Evolutionary conservation across 345 rosid species (phyloP).

Genomic region (Fremontodendron californicum): DNA sequence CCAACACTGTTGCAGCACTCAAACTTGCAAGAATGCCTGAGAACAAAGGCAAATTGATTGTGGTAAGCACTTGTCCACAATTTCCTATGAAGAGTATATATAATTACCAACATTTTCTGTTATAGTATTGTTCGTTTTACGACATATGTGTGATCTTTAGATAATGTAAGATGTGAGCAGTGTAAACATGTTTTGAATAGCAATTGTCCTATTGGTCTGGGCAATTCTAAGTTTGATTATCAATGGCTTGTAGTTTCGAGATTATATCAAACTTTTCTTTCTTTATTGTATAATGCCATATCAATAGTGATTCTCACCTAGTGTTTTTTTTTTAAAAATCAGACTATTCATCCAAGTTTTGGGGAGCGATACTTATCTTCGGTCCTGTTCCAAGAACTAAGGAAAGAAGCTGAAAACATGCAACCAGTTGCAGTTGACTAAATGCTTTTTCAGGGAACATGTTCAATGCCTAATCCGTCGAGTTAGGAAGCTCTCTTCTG

Average conservation of each 20-base stretch:
- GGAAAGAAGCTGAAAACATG: conserved; percentile 88
- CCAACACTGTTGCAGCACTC: conserved; percentile 87
- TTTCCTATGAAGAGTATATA: background rate
- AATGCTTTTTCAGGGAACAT: conserved; percentile 13
- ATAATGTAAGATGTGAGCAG: background rate
- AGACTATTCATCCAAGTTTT: conserved; percentile 93
- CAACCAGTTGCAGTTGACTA: conserved; percentile 84
- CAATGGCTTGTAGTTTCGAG: background rate
- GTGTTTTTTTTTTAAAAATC: conserved; percentile 10
- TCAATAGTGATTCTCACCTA: background rate
- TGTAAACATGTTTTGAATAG: background rate
- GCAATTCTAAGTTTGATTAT: background rate
- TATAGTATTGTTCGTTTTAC: background rate
- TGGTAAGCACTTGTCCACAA: conserved; percentile 45
- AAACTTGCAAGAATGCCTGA: conserved; percentile 81
- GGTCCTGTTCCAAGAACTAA: conserved; percentile 73
- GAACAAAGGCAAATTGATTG: conserved; percentile 93
- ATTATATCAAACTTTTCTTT: background rate
- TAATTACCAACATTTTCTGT: background rate
- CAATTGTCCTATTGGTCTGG: background rate
- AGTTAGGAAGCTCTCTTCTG: background rate
- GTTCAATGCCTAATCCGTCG: background rate
- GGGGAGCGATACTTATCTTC: conserved; percentile 94
- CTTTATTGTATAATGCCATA: background rate
- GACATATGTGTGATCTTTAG: background rate